Base-by-base conservation (phyloP, 2,329 filamentous ascomycete species). In the Orbilia quercus region DNA sequence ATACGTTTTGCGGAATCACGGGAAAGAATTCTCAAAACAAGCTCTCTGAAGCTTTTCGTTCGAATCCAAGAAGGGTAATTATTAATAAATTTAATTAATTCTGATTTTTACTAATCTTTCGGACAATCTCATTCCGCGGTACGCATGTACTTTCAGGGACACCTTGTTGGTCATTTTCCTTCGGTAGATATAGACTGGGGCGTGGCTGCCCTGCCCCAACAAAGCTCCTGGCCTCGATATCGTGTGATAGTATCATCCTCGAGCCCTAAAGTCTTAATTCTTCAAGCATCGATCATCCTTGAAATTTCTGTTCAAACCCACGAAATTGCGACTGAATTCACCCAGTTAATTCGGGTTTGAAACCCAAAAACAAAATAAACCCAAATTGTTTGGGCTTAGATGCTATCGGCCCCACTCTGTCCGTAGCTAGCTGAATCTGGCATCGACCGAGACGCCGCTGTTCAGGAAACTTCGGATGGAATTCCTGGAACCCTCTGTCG, bases 1-100 rank as follows among this genome's bases (percentile, higher is more conserved):
- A n/a, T n/a, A n/a, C n/a, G n/a, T n/a, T n/a, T 42, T 38, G 55
- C 67, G 67, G 67, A 72, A 72, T 53, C 59, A 72, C 67, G 67
- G 67, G 67, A 72, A 72, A 45, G 25, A 65, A 58, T 42, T 58
- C 64, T 64, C 47, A 53, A 58, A 65, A 65, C 53, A 72, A 60
- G 67, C 59, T 72, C 59, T 64, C 47, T 45, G 38, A 72, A 72
- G 67, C 59, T 64, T 59, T n/a, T n/a, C n/a, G n/a, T n/a, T 59
- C 36, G 44, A 31, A 31, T 31, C 9, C 36, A 40, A n/a, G 40
- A 54, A 40, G 55, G 50, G 31, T n/a, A 31, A 31, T 4, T 9
- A 31, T 31, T 31, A 31, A 31, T 31, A 9, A 31, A 31, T 31
- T 31, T 9, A 31, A 25, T 28, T 20, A 45, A 28, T 36, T 53